Base-by-base conservation (phyloP, 2,329 filamentous ascomycete genomes). In the Claviceps digitariae region DNA sequence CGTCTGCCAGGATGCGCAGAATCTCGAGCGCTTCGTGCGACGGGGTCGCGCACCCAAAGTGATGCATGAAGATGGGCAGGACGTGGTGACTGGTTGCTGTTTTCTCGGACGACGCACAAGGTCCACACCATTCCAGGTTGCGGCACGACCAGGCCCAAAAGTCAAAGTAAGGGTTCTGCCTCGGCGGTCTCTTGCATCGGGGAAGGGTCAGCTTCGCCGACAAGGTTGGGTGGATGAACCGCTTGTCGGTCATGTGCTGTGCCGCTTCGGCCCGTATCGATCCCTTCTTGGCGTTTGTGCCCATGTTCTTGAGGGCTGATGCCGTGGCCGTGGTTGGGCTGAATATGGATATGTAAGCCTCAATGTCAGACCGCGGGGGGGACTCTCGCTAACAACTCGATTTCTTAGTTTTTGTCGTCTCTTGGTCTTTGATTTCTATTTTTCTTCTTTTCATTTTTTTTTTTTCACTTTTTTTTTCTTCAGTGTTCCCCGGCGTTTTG, bases 11-110 rank as follows among this genome's bases (percentile, higher is more conserved):
- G 48, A 75, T 70, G 38, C 74, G 74, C 34, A 89, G 73, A 23
- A 84, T 70, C 56, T 76, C 71, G 13, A 90, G 69, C 1, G 78
- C 73, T 60, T 87, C 83, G 64, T 84, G 83, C 10, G 77, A 79
- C 0, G 86, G 86, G 21, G 81, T 81, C 1, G 79, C 78, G 67
- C 85, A 90, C 50, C 84, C 84, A 65, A 89, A 89, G 66, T 90
- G 85, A 68, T 89, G 85, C 75, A 88, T 89, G 53, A 88, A 74
- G 20, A 89, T 72, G 2, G 85, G 85, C 9, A 89, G 74, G 7
- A 87, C 72, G 59, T 85, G 83, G 67, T 90, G 86, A 50, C 76
- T 78, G 55, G 73, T 75, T 51, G 72, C 74, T 4, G 77, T 74
- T 27, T 72, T 67, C 17, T 71, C 72, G 3, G 82, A 78, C 38